phyloP scores from a whole-genome alignment of 2,329 filamentous ascomycete species.

The Aspergillus costaricaensis region DNA sequence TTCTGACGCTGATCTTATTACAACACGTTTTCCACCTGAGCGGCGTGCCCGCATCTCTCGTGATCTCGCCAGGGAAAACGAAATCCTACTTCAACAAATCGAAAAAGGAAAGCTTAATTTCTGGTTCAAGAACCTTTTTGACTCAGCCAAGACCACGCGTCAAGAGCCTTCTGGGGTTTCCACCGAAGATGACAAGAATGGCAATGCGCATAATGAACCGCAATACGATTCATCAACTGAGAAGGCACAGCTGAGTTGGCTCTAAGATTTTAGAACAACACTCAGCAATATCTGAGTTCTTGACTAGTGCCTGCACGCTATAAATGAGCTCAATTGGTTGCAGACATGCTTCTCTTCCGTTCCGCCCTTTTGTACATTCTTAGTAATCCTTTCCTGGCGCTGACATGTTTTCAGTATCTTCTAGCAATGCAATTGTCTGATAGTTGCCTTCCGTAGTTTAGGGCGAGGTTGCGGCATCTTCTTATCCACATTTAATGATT shows the following conservation, averaged over 20 bases:
- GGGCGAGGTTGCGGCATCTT: background rate
- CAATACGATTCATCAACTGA: background rate
- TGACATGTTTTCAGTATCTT: background rate
- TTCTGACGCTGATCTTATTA: constrained; percentile 53
- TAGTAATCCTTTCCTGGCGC: background rate
- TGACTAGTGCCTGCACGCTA: background rate
- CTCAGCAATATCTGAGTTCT: background rate
- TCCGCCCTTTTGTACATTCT: background rate
- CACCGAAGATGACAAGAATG: background rate
- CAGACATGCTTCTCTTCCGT: background rate
- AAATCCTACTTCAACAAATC: constrained; percentile 63
- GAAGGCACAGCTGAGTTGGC: constrained; percentile 22
- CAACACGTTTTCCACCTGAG: constrained; percentile 58
- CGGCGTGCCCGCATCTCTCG: constrained; percentile 68
- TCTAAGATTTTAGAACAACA: constrained; percentile 5
- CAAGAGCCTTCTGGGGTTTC: background rate
- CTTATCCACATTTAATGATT: background rate
- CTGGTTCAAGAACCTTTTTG: constrained; percentile 58
- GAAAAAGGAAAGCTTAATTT: constrained; percentile 68
- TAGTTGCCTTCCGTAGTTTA: background rate
- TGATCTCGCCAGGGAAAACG: constrained; percentile 74
- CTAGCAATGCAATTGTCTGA: background rate
- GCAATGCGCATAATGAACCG: constrained; percentile 2
- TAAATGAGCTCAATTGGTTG: background rate
- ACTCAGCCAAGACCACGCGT: constrained; percentile 20